These are phyloP conservation scores for Neotropicomus parvogracilis DNA, from an alignment of 1,284 basidiomycete species.

Conservation along the genomic window DNA sequence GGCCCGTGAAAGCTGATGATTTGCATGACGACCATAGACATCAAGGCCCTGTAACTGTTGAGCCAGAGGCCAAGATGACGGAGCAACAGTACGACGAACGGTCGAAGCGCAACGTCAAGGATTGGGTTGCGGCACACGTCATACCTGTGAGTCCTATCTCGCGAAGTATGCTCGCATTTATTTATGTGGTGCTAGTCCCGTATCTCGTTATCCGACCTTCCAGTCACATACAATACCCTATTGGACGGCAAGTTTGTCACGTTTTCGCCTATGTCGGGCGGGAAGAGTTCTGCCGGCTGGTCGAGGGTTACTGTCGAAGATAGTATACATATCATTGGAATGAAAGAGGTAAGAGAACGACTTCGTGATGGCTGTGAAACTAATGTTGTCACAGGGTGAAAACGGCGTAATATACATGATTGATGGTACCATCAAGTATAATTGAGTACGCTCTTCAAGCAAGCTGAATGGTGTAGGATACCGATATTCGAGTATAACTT, in stretches of 20 bases:
- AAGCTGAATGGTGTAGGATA: background rate
- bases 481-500: background rate
- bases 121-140: constrained; percentile 72
- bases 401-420: constrained; percentile 72
- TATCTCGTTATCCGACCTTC: constrained; percentile 30
- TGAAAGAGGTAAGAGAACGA: constrained; percentile 35
- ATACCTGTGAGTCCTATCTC: constrained; percentile 52
- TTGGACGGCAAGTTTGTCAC: constrained; percentile 52
- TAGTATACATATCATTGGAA: constrained; percentile 48
- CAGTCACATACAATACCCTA: constrained; percentile 45
- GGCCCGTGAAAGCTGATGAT: background rate
- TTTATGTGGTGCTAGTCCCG: constrained; percentile 21
- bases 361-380: background rate
- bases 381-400: constrained; percentile 43
- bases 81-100: constrained; percentile 59
- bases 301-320: constrained; percentile 51
- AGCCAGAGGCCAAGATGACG: constrained; percentile 50
- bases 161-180: background rate
- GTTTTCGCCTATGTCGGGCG: constrained; percentile 41
- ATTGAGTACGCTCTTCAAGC: constrained; percentile 7
- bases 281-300: constrained; percentile 50
- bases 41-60: constrained; percentile 44
- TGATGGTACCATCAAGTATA: constrained; percentile 52
- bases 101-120: constrained; percentile 61
- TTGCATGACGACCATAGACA: constrained; percentile 40